Evolutionary conservation across 495 filamentous ascomycete genomes (phyloP).

Genomic region (Talaromyces stipitatus): DNA sequence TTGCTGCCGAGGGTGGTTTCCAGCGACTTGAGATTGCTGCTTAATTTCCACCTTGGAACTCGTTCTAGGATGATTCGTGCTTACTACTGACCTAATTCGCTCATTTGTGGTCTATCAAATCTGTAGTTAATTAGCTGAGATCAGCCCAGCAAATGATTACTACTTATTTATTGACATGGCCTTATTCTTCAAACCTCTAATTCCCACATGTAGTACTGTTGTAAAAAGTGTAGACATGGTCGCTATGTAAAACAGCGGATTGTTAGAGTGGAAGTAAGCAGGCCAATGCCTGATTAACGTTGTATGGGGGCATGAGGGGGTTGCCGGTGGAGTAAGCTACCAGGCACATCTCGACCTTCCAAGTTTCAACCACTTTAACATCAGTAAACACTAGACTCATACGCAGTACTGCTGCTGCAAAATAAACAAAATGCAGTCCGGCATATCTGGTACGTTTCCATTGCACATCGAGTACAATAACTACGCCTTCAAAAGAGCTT

Average conservation of each 20-base stretch:
- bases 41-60: background rate
- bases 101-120: constrained; percentile 1
- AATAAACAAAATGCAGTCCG: background rate
- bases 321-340: background rate
- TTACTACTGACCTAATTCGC: constrained; percentile 1
- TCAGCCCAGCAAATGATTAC: background rate
- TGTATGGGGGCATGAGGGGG: background rate
- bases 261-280: background rate
- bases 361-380: background rate
- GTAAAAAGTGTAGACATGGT: too few species aligned
- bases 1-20: constrained; percentile 43
- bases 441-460: background rate
- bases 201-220: too few species aligned
- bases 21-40: constrained; percentile 26
- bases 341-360: background rate
- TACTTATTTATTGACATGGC: background rate
- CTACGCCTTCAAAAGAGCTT: background rate
- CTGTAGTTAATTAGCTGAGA: background rate
- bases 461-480: background rate
- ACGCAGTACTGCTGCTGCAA: background rate
- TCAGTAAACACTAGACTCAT: background rate
- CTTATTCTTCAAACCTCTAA: background rate
- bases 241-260: background rate
- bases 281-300: background rate
- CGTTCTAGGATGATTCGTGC: background rate